These are phyloP conservation scores for Gaeumannomyces tritici DNA, from an alignment of 2,329 filamentous ascomycete species.

Conservation along the genomic window DNA sequence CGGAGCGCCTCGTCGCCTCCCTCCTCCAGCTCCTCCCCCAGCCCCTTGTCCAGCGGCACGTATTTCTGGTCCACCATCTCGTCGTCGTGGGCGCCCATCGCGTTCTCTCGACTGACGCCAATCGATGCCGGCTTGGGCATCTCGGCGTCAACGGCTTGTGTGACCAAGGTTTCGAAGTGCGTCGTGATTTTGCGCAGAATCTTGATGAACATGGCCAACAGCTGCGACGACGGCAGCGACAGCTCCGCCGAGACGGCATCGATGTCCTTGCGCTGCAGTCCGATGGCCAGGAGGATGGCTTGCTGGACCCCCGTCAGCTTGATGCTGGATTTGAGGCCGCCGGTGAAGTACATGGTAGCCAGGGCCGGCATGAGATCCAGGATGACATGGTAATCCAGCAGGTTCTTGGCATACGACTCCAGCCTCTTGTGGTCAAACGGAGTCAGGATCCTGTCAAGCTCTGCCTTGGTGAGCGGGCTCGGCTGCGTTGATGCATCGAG, in stretches of 20 bases:
- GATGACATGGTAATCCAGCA: conserved; percentile 96
- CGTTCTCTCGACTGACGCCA: conserved; percentile 49
- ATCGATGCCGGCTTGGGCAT: conserved; percentile 49
- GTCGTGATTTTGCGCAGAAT: conserved; percentile 78
- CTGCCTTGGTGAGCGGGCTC: conserved; percentile 55
- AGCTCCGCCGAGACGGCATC: conserved; percentile 74
- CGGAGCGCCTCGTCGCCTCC: conserved; percentile 67
- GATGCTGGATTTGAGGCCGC: conserved; percentile 54
- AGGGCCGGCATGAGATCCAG: conserved; percentile 83
- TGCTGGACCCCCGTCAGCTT: conserved; percentile 76
- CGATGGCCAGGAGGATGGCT: conserved; percentile 79
- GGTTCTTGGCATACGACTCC: conserved; percentile 91
- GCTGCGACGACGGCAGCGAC: conserved; percentile 61
- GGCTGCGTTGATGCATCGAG: conserved; percentile 34
- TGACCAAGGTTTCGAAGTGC: conserved; percentile 66
- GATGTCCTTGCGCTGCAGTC: conserved; percentile 82
- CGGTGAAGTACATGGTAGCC: conserved; percentile 75
- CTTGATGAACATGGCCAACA: conserved; percentile 96
- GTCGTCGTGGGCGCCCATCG: conserved; percentile 57
- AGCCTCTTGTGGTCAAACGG: conserved; percentile 93
- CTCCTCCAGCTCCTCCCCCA: conserved; percentile 78
- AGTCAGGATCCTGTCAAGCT: conserved; percentile 70
- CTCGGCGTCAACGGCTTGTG: conserved; percentile 60
- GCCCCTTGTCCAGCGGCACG: conserved; percentile 56
- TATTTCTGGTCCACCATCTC: conserved; percentile 58